Evolutionary conservation across 73 alveolate genomes (phyloP), one percentile per base, ranked within the genome.

Genomic region (Tetrahymena elliotti): DNA sequence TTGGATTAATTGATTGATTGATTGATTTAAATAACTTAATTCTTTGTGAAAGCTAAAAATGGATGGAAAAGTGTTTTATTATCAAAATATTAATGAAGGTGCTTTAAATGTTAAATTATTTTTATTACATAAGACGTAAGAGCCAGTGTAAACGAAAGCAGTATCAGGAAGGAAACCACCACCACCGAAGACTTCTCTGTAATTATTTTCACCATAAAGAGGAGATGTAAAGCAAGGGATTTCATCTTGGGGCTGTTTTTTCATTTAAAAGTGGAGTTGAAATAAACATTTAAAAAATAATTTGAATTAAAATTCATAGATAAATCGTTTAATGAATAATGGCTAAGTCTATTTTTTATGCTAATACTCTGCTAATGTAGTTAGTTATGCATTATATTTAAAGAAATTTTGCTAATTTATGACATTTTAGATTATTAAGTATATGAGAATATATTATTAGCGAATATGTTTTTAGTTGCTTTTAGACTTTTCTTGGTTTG

Each of bases 141-240:
- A 94, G 27, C 96, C 96, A 88, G 95, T 84, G 93, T 94, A 94
- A 9, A 88, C 93, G 93, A 94, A 94, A 20, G 96, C 96, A 33
- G 93, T 94, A 35, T 94, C 95, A 35, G 98, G 98, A 53, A 96
- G 83, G 92, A 96, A 96, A 31, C 98, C 99, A 4, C 97, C 99
- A 68, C 98, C 99, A 52, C 99, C 99, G 93, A 88, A 93, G 27
- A 97, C 97, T 31, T 95, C 93, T 93, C 99, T 96, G 52, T 88
- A 95, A 39, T 96, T 84, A 35, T 96, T 96, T 47, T 97, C 98
- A 37, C 99, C 99, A 4, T 93, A 83, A 40, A 97, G 95, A 36
- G 99, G 99, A 8, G 96, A 84, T 35, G 38, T 18, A 24, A 38
- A 39, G 83, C 40, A 83, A 15, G 95, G 97, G 35, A 84, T 53